Evolutionary conservation across 1,139 yeast species (phyloP), one percentile per base, ranked within the genome.

Genomic region (Nakaseomyces kungkrabaensis): DNA sequence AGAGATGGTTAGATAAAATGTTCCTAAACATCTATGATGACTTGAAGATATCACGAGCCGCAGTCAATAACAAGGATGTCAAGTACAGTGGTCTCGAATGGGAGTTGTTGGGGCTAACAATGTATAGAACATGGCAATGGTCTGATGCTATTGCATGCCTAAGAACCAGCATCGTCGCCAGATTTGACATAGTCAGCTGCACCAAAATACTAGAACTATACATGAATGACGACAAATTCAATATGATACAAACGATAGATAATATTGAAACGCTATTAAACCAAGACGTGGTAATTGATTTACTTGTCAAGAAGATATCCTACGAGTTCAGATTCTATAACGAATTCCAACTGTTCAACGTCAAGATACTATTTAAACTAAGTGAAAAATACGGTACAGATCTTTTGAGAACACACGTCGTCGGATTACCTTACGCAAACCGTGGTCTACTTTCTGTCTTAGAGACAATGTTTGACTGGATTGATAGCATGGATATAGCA

Each of bases 1-100:
- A 92, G 67, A 76, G 95, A 59, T 90, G 98, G 96, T 74, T 92
- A 51, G 98, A 92, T 66, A 83, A 87, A 56, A 72, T 92, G 54
- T 90, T 92, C 65, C 76, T 89, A 76, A 81, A 87, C 34, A 72
- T 92, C 48, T 92, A 88, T 64, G 96, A 89, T 59, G 97, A 92
- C 65, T 75, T 92, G 58, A 77, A 90, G 52, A 87, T 88, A 13
- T 87, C 86, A 55, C 77, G 94, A 13, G 79, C 85, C 67, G 86
- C 81, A 13, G 78, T 78, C 60, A 81, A 86, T 22, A 87, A 82
- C 59, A 75, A 80, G 68, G 84, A 81, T 44, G 78, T 84, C 58
- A 81, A 79, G 60, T 90, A 86, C 68, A 79, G 88, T 50, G 85
- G 96, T 0, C 72, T 87, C 51, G 98, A 92, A 68, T 92, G 97